Percentiles rank a stretch among this genome's conserved stretches.
phyloP scores from a whole-genome alignment of 257 asterid species.

The Nicotiana noctiflora region DNA sequence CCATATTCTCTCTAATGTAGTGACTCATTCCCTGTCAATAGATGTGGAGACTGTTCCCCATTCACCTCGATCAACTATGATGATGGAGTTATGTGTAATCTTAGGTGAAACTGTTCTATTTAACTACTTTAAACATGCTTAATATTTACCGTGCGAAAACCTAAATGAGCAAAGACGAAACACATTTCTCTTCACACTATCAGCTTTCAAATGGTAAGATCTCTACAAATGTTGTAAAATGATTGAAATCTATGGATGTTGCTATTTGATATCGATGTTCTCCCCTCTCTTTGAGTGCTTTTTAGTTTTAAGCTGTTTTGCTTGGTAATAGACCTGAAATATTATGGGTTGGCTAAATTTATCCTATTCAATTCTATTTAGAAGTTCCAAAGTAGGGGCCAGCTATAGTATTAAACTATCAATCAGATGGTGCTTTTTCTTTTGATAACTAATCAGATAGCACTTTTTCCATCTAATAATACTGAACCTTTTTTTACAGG shows the following conservation, averaged over 20 bases:
- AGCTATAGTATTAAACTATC: neutral
- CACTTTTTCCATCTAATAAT: neutral
- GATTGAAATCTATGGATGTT: neutral
- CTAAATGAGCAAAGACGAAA: neutral
- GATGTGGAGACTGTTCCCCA: neutral
- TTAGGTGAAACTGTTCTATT: neutral
- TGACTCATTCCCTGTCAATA: neutral
- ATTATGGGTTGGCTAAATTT: neutral
- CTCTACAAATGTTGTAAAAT: neutral
- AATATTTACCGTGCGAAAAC: neutral
- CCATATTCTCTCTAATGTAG: neutral
- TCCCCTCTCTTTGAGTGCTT: neutral
- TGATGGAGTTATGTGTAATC: neutral
- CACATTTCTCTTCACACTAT: neutral
- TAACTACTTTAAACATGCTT: neutral
- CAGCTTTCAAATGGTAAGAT: neutral
- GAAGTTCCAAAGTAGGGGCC: neutral
- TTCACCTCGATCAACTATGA: neutral
- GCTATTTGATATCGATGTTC: neutral
- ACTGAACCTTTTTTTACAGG: slow-evolving; percentile 37
- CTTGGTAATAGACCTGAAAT: neutral
- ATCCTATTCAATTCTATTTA: neutral
- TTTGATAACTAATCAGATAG: neutral
- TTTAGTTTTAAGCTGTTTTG: neutral
- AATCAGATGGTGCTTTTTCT: neutral